Evolutionary conservation across 2,329 filamentous ascomycete genomes (phyloP), one percentile per base, ranked within the genome.

Genomic region (Aspergillus niger): DNA sequence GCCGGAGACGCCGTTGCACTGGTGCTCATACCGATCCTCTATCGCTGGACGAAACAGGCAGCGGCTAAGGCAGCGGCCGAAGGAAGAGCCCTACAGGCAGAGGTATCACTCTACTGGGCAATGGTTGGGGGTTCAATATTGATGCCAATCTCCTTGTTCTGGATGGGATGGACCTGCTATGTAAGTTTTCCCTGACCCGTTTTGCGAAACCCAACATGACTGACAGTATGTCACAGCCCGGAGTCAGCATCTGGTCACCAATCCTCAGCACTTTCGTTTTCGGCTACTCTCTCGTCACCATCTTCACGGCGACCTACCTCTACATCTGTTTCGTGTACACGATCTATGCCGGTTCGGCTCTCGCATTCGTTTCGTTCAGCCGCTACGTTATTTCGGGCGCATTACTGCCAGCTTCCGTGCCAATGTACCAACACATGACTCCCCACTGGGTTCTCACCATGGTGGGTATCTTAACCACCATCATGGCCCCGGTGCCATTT

Each of bases 341-440:
- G 2, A 36, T 26, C 51, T 53, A 53, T 36, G 51, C 51, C 20
- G 51, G 51, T n/a, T 53, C 51, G 5, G 51, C 51, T 10, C 51
- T 53, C 5, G 30, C 32, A 22, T 53, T 53, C 51, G 39, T 53
- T 3, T 39, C 51, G 20, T 53, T 53, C 36, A 53, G 51, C 20
- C 51, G 51, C 1, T 53, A 53, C 8, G 51, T 53, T 8, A n/a
- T 53, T 20, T 53, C 51, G 5, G 51, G 51, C 6, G 51, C 51
- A 1, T 28, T 53, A 22, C 51, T 39, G 8, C 51, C 51, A 8
- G 51, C 51, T 8, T 53, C 51, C 1, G 39, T 53, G 17, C 51
- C 51, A 8, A 53, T 53, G 51, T 53, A 53, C 20, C 51, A 53
- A 24, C 51, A 53, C 22, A 53, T 53, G 51, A 53, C 51, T 26